Evolutionary conservation across 2,329 filamentous ascomycete genomes (phyloP), one percentile per base, ranked within the genome.

Genomic region (Aspergillus tamarii): DNA sequence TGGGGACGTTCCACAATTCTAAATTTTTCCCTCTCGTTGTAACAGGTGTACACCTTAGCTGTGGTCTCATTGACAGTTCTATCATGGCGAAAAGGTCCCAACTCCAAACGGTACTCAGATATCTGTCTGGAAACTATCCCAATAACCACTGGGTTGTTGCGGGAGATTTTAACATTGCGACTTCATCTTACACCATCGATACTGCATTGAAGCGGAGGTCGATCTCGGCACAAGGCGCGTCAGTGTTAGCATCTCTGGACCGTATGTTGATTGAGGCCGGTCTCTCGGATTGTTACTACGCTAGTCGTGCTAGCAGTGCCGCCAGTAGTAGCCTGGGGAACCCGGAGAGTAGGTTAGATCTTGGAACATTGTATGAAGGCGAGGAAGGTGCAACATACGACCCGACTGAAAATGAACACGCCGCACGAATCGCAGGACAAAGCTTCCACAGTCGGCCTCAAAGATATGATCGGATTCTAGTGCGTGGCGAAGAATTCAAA

Each of bases 101-200:
- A 21, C 56, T 63, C 1, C 61, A 63, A 41, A 28, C 41, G 1
- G 46, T 63, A 8, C 34, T 63, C 12, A 46, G 26, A 0, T 45
- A 63, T 56, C 57, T 63, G 2, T 55, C 36, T 7, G 46, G 21
- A 3, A 36, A 57, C 7, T 48, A 59, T 6, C 14, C 50, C 16
- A 11, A 41, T 3, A 59, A 36, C 43, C 48, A 59, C 30, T 63
- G 61, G 61, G 16, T 63, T 1, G 56, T 63, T 1, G 61, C 61
- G 14, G 61, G 61, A 6, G 61, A 63, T 48, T 63, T 63, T 21
- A 63, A 63, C 34, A 63, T 63, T 50, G 26, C 61, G 0, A 63
- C 61, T 1, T 63, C 61, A 2, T 63, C 61, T n/a, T 63, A 59
- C 23, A 63, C 61, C 3, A 28, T 63, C 50, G 61, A 56, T 21